phyloP scores from a whole-genome alignment of 2,329 filamentous ascomycete species.

The Bipolaris victoriae region DNA sequence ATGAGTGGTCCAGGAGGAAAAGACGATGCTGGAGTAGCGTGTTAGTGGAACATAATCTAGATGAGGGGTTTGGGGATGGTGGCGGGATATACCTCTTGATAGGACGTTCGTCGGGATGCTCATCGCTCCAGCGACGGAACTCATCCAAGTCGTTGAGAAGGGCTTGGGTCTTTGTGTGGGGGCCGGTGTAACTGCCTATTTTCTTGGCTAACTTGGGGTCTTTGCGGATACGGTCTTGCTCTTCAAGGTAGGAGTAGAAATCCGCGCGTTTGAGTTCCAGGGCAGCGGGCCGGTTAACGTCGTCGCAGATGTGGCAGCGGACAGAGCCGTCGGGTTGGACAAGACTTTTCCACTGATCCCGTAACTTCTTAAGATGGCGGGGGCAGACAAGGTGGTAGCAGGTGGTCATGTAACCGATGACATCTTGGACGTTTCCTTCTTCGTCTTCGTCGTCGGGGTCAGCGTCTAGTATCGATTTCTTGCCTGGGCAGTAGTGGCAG shows the following conservation, averaged over 20 bases:
- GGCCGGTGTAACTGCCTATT: slow-evolving; percentile 75
- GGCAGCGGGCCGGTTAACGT: slow-evolving; percentile 67
- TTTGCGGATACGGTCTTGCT: slow-evolving; percentile 62
- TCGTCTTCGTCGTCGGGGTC: slow-evolving; percentile 51
- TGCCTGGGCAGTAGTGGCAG: slow-evolving; percentile 72
- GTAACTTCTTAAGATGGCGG: slow-evolving; percentile 69
- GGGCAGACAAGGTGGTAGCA: slow-evolving; percentile 88
- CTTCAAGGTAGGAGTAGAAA: slow-evolving; percentile 57
- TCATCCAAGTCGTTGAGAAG: slow-evolving; percentile 75
- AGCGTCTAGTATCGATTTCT: slow-evolving; percentile 53
- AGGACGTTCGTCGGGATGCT: slow-evolving; percentile 69
- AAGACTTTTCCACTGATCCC: slow-evolving; percentile 57
- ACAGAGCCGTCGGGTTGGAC: slow-evolving; percentile 55
- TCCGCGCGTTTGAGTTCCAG: slow-evolving; percentile 70
- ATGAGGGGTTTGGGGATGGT: not conserved
- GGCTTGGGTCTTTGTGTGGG: slow-evolving; percentile 89
- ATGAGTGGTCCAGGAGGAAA: slow-evolving; percentile 95
- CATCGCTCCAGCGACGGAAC: slow-evolving; percentile 67
- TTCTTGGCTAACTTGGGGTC: slow-evolving; percentile 64
- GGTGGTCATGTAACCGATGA: slow-evolving; percentile 79
- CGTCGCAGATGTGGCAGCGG: slow-evolving; percentile 72
- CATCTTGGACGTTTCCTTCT: slow-evolving; percentile 59
- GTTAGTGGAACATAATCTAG: not conserved
- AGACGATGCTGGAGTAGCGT: slow-evolving; percentile 69
- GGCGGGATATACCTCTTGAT: slow-evolving; percentile 68